phyloP scores from a whole-genome alignment of 306 rosid genomes.

The Quercus cerris region DNA sequence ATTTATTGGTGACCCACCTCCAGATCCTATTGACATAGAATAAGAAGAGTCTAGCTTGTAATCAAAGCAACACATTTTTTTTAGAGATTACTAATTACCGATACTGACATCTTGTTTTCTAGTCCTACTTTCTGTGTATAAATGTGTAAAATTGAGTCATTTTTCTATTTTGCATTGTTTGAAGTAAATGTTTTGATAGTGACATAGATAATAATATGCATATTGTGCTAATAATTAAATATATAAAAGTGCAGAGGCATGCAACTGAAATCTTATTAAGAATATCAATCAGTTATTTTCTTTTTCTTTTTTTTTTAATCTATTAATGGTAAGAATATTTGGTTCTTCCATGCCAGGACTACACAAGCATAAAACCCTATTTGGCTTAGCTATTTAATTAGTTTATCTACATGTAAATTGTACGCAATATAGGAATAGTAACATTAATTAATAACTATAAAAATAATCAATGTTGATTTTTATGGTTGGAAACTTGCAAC shows the following conservation, averaged over 20 bases:
- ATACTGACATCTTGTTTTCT: not conserved
- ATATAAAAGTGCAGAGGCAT: not conserved
- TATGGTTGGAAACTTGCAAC: no score
- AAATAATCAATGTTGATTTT: no score
- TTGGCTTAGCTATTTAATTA: no score
- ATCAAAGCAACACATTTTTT: not conserved
- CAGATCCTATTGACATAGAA: not conserved
- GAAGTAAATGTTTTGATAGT: not conserved
- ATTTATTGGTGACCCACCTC: slow-evolving; percentile 1
- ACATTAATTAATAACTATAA: no score
- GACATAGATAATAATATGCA: no score
- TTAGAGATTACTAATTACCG: not conserved
- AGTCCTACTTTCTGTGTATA: not conserved
- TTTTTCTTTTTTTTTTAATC: not conserved
- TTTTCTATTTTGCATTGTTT: slow-evolving; percentile 68
- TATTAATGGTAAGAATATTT: no score
- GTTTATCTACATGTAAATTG: no score
- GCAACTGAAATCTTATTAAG: not conserved
- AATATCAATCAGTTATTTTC: not conserved
- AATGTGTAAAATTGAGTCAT: not conserved
- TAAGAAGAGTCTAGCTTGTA: not conserved
- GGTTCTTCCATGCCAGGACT: no score
- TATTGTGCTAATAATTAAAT: no score
- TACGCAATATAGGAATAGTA: no score
- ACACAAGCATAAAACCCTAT: no score